phyloP scores from a whole-genome alignment of 73 alveolate species.

The Uronychia setigera region DNA sequence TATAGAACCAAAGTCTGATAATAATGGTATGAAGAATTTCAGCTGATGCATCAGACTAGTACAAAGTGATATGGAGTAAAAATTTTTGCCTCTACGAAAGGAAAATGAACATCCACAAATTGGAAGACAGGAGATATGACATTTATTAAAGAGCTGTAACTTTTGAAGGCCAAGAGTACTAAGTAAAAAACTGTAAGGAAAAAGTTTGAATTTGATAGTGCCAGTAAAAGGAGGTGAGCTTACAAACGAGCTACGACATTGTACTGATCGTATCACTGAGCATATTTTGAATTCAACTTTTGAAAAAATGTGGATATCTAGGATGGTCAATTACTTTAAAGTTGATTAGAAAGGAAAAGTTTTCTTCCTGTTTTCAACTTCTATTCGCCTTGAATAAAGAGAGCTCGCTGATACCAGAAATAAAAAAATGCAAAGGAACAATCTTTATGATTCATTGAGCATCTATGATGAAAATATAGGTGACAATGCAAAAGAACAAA shows the following conservation, averaged over 20 bases:
- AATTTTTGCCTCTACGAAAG: too few relatives aligned
- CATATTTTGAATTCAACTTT: neutral
- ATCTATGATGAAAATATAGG: too few relatives aligned
- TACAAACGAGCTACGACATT: neutral
- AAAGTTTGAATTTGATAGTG: neutral
- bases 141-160: neutral
- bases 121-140: too few relatives aligned
- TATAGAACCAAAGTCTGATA: too few relatives aligned
- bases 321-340: neutral
- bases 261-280: neutral
- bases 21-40: too few relatives aligned
- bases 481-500: too few relatives aligned
- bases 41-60: too few relatives aligned
- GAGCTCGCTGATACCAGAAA: too few relatives aligned
- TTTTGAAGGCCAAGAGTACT: neutral
- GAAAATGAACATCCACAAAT: too few relatives aligned
- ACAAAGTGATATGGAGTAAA: too few relatives aligned
- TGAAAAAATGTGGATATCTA: neutral
- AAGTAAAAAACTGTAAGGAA: neutral
- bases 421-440: too few relatives aligned
- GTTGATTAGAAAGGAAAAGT: neutral
- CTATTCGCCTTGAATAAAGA: neutral
- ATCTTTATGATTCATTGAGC: too few relatives aligned
- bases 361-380: neutral
- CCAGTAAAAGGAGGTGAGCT: neutral